Evolutionary conservation across 192 early-diverging fungal genomes (phyloP).

Genomic region (Helicostylum pulchrum): DNA sequence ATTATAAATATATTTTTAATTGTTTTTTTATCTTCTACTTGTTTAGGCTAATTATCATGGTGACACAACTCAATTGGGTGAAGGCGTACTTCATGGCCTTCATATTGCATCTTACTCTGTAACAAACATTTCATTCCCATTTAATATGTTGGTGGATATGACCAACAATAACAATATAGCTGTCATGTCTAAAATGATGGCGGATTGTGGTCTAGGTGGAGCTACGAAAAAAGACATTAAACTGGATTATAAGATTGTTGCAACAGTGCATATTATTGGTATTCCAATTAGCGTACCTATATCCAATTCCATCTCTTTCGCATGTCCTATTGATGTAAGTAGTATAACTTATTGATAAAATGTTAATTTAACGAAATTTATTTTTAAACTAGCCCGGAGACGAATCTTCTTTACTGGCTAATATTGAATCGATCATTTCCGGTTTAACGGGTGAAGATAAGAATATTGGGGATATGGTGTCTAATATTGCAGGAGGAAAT

Average conservation of each 20-base stretch:
- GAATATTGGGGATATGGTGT: too few species aligned
- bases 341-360: too few species aligned
- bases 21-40: not conserved
- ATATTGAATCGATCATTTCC: too few species aligned
- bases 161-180: slow-evolving; percentile 19
- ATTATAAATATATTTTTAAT: not conserved
- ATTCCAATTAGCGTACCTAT: slow-evolving; percentile 18
- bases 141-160: slow-evolving; percentile 32
- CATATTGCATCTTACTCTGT: slow-evolving; percentile 35
- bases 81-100: slow-evolving; percentile 39
- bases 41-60: slow-evolving; percentile 47
- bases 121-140: slow-evolving; percentile 43
- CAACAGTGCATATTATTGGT: slow-evolving; percentile 27
- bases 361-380: too few species aligned
- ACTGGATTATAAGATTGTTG: slow-evolving; percentile 20
- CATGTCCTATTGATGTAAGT: slow-evolving; percentile 8
- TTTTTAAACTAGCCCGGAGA: too few species aligned
- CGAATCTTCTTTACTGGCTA: too few species aligned
- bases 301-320: not conserved
- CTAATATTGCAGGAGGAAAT: too few species aligned
- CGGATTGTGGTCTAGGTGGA: slow-evolving; percentile 38
- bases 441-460: too few species aligned
- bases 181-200: slow-evolving; percentile 42
- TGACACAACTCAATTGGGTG: slow-evolving; percentile 38
- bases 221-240: slow-evolving; percentile 13